Evolutionary conservation across 2,329 filamentous ascomycete genomes (phyloP), one percentile per base, ranked within the genome.

Genomic region (Lachnellula arida): DNA sequence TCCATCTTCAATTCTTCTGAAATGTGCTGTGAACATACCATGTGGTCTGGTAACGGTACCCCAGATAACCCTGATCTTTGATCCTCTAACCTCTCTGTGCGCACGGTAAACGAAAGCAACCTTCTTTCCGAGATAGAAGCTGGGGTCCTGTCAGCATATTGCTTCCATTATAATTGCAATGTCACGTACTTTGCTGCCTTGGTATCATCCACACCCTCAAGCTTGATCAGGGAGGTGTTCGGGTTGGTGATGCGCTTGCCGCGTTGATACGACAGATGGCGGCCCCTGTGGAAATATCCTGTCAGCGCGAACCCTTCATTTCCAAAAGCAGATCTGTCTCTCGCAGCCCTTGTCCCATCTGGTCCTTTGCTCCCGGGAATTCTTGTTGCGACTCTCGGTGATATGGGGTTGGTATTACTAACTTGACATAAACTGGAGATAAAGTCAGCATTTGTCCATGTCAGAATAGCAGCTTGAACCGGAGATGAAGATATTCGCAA

Each of bases 31-130:
- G 48, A 53, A 76, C 79, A 71, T 89, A 93, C 89, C 93, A 81
- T 97, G 93, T 76, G 91, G 87, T 74, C 91, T 84, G 75, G 91
- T 96, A 76, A 97, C 88, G 84, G 96, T 97, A 82, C 93, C 93
- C 91, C 92, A 97, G 82, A 97, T 97, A 71, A 97, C 88, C 74
- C 93, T 87, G 81, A 97, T 95, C 88, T 97, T 97, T 77, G 91
- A 93, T 76, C 94, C 94, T 73, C 93, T 89, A 74, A 96, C 84
- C 83, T 96, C 91, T 80, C 87, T 92, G 79, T 90, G 87, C 71
- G 87, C 93, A 75, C 92, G 91, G 86, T 97, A 99, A 79, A 99
- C 91, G 79, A 91, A 99, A 76, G 94, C 94, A 76, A 97, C 86
- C 82, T 92, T 92, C 89, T 99, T 99, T 81, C 94, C 94, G 68